Evolutionary conservation across 2,329 filamentous ascomycete genomes (phyloP).

Genomic region (Sclerotinia minor): DNA sequence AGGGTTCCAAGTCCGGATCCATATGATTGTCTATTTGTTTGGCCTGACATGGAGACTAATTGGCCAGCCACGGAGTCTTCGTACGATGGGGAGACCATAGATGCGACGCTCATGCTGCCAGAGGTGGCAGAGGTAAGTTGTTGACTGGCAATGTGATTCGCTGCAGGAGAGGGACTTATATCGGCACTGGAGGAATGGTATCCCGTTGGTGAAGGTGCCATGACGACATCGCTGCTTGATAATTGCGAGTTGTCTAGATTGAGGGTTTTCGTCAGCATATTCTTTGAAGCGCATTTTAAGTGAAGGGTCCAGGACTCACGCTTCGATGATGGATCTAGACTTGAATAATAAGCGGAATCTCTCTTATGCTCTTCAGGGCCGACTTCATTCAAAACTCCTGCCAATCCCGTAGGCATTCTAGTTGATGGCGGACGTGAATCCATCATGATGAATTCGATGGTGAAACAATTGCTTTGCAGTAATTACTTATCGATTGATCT

Average conservation of each 20-base stretch:
- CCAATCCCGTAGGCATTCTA: constrained; percentile 48
- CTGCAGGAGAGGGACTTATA: constrained; percentile 63
- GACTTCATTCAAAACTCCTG: constrained; percentile 51
- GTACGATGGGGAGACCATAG: constrained; percentile 63
- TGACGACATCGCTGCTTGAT: constrained; percentile 29
- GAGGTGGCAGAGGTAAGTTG: constrained; percentile 56
- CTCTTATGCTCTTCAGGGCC: constrained; percentile 49
- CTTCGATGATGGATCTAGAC: constrained; percentile 49
- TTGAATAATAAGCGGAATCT: constrained; percentile 55
- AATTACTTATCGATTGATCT: constrained; percentile 18
- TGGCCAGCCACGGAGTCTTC: constrained; percentile 30
- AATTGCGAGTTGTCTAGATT: constrained; percentile 34
- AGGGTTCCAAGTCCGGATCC: constrained; percentile 23
- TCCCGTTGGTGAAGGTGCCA: constrained; percentile 30
- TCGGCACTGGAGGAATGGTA: constrained; percentile 55
- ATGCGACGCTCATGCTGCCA: constrained; percentile 65
- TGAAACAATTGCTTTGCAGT: not conserved
- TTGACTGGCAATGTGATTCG: constrained; percentile 47
- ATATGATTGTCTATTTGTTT: constrained; percentile 32
- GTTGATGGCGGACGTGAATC: constrained; percentile 25
- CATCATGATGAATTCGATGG: constrained; percentile 17
- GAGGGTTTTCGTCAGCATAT: not conserved
- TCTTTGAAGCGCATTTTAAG: not conserved
- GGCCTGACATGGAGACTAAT: constrained; percentile 29
- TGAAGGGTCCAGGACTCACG: constrained; percentile 44